Base-by-base conservation (phyloP, 2,329 filamentous ascomycete genomes). In the Penicillium sp. region DNA sequence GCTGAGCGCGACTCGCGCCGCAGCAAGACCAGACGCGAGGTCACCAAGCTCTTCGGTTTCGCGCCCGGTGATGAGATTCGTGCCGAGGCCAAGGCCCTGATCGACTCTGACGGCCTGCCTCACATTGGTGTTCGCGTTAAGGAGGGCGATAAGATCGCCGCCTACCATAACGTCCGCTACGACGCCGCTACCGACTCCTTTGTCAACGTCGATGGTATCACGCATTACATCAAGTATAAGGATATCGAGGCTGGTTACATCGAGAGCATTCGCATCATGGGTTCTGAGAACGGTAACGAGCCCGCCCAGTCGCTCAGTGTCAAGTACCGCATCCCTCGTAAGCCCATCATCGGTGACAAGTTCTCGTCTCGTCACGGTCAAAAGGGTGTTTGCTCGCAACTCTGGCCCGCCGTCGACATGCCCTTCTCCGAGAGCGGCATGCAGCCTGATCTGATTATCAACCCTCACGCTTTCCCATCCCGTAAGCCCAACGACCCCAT, bases 351-450 rank as follows among this genome's bases (percentile, higher is more conserved):
- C 62, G 95, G 95, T 77, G 95, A 99, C 85, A 99, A 99, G 80
- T 99, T 99, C 83, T 98, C 95, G 12, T 99, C 95, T 53, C 90
- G 95, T 65, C 95, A 99, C 84, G 95, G 95, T 64, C 95, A 99
- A 78, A 99, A 99, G 81, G 95, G 95, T 88, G 95, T 98, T 55
- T 89, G 87, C 73, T 97, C 93, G 19, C 94, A 98, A 76, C 95
- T 97, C 77, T 99, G 95, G 93, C 95, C 93, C 0, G 86, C 89
- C 2, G 83, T 91, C 62, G 93, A 98, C 76, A 95, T 99, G 91
- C 95, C 95, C 3, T 99, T 98, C 80, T 93, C 92, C 2, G 95
- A 99, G 81, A 91, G 91, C 6, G 95, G 95, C 58, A 98, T 99
- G 64, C 93, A 97, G 74, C 95, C 95, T 10, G 95, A 99, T 79